Evolutionary conservation across 345 rosid genomes (phyloP), one percentile per base, ranked within the genome.

Genomic region (Excoecaria cochinchinensis): DNA sequence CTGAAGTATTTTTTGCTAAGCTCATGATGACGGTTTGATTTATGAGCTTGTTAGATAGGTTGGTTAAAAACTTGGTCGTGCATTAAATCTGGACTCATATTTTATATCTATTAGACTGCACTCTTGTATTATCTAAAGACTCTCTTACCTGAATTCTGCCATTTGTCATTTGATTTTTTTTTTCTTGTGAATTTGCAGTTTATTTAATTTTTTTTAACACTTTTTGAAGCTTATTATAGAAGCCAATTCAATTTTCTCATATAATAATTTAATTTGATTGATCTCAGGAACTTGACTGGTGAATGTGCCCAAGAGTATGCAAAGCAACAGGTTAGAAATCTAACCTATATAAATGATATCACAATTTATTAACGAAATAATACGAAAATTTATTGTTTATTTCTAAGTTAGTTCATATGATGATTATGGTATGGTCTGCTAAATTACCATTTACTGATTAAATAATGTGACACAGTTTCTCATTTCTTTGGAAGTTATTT

Each of bases 261-360:
- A 6, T 75, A 17, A 3, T 25, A 25, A 19, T 61, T 65, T 50
- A 8, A 14, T 77, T 53, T 77, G 0, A 75, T 74, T 76, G 22
- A 50, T 13, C 9, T 74, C 79, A 88, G 96, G 92, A 95, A 93
- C 81, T 83, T 95, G 83, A 97, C 97, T 6, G 93, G 98, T 67
- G 99, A 96, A 88, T 90, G 92, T 80, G 80, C 89, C 12, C 83
- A 88, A 77, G 99, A 93, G 79, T 90, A 89, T 85, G 67, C 86
- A 11, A 87, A 83, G 80, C 87, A 92, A 44, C 94, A 87, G 94
- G 98, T 93, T 80, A 77, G 87, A 46, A 78, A 74, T 39, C 58
- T 51, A n/a, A n/a, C 25, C 36, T 21, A 44, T 13, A 25, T 22
- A 4, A 25, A 40, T 72, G 8, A 24, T 48, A 42, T 55, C 13